These are phyloP conservation scores for Juglanconis sp. DNA, from an alignment of 2,329 filamentous ascomycete genomes.

Conservation along the genomic window DNA sequence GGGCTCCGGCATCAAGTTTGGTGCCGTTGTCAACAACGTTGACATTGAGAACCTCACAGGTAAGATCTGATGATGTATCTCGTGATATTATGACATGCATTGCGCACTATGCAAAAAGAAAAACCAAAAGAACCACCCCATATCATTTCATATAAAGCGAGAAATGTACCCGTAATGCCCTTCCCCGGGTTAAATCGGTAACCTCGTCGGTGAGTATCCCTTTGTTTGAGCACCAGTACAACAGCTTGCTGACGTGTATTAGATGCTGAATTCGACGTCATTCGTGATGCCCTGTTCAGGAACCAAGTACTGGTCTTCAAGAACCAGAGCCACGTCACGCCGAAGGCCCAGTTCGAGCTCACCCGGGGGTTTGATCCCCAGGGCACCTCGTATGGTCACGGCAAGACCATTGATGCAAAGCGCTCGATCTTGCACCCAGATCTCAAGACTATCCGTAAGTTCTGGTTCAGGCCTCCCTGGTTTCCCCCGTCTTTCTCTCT, in stretches of 20 bases:
- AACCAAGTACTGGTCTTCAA: conserved; percentile 71
- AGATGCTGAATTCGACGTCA: conserved; percentile 63
- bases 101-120: not conserved
- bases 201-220: conserved; percentile 50
- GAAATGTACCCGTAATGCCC: conserved; percentile 42
- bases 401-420: conserved; percentile 66
- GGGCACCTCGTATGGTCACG: conserved; percentile 67
- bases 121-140: not conserved
- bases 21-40: conserved; percentile 54
- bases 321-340: conserved; percentile 59
- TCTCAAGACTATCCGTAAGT: conserved; percentile 65
- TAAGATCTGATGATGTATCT: conserved; percentile 35
- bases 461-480: too few relatives aligned
- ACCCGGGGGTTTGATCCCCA: conserved; percentile 71
- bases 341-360: conserved; percentile 70
- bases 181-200: conserved; percentile 45
- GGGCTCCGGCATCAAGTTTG: conserved; percentile 52
- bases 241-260: not conserved
- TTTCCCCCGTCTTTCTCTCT: too few relatives aligned
- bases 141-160: conserved; percentile 15
- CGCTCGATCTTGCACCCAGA: conserved; percentile 71
- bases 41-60: conserved; percentile 61
- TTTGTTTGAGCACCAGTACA: not conserved
- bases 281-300: conserved; percentile 64
- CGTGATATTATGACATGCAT: conserved; percentile 18